Base-by-base conservation (phyloP, 2,329 filamentous ascomycete species). In the Ceratocystiopsis brevicomis region DNA sequence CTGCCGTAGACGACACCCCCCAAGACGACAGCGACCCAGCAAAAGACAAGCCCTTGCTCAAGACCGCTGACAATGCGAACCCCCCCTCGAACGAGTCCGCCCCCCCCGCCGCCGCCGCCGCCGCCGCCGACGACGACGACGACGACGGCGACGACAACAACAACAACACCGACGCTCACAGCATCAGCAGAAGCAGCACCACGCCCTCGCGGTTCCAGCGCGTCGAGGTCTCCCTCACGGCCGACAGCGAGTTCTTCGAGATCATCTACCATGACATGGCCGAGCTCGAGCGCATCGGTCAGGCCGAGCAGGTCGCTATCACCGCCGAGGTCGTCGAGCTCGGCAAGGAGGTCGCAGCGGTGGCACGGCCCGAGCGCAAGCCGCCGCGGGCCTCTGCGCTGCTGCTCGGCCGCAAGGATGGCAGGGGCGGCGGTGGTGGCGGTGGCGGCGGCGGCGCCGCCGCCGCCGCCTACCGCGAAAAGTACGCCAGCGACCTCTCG, bases 201-300 rank as follows among this genome's bases (percentile, higher is more conserved):
- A 44, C 40, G 21, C 39, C 33, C 11, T 47, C 49, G 37, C 43
- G 39, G 14, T 37, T 57, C 18, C 54, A 59, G 44, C 60, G 58
- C 41, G 65, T 92, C n/a, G 78, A 87, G 55, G 71, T 93, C 8
- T 80, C 83, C 16, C 63, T 93, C 3, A 73, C 74, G 2, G 83
- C 83, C 19, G 84, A 90, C 53, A 68, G 70, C 17, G 74, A 86
- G 54, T 93, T 93, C 58, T 92, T 93, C 57, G 69, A 74, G 25
- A 73, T 81, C 37, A 68, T 93, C 9, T 76, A 81, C 52, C 71
- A 66, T 38, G 81, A 88, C 54, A 69, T 92, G 15, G 69, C 68
- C 18, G 71, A 72, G 38, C 64, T 93, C 3, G 81, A 83, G 49
- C 63, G 64, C 0, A 63, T 92, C 4, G 81, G 87, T 49, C 63